phyloP scores from a whole-genome alignment of 164 flowering plant genomes.

The Protea cynaroides region DNA sequence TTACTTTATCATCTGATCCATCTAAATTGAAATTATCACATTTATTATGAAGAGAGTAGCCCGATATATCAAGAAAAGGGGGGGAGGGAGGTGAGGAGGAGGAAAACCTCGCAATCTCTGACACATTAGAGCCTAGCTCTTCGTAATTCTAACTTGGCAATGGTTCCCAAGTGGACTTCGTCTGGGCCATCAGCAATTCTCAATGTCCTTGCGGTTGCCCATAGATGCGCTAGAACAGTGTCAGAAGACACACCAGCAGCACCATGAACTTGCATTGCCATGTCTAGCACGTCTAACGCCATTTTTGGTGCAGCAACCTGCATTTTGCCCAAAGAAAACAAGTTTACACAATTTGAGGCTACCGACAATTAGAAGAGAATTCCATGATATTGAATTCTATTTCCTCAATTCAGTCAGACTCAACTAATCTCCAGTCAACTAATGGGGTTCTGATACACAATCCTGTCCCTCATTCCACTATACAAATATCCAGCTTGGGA shows the following conservation, averaged over 20 bases:
- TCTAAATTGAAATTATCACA: no score
- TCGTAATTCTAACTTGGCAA: slow-evolving; percentile 76
- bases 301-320: slow-evolving; percentile 96
- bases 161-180: slow-evolving; percentile 92
- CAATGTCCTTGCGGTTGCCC: slow-evolving; percentile 84
- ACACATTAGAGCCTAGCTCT: slow-evolving; percentile 71
- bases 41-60: no score
- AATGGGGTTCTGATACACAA: no score
- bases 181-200: slow-evolving; percentile 99
- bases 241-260: slow-evolving; percentile 90
- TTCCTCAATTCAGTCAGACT: no score
- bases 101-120: no score
- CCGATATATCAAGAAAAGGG: no score
- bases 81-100: no score
- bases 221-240: slow-evolving; percentile 81
- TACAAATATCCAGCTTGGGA: no score
- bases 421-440: no score
- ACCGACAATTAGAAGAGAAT: background rate
- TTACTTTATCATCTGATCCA: no score
- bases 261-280: slow-evolving; percentile 98
- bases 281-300: slow-evolving; percentile 86
- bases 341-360: background rate
- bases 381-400: background rate
- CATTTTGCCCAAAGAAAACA: background rate
- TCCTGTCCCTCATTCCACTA: no score